A percentile compares a stretch with the other conserved stretches of the same genome.
These are phyloP conservation scores for Trichoderma brevicompactum DNA, from an alignment of 2,329 filamentous ascomycete species.

Conservation along the genomic window DNA sequence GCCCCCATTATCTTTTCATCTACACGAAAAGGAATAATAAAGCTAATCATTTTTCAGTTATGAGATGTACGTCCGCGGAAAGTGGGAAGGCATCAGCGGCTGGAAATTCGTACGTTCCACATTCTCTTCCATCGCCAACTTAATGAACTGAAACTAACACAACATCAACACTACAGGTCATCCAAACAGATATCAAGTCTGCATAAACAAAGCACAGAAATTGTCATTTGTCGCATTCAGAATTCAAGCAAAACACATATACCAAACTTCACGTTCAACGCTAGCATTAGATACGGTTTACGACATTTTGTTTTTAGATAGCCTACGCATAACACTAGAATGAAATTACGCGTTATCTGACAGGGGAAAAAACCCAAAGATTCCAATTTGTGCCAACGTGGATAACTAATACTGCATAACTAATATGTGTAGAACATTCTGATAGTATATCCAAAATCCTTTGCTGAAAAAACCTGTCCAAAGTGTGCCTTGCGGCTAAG, in stretches of 20 bases:
- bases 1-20: neutral
- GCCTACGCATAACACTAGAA: constrained; percentile 24
- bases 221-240: neutral
- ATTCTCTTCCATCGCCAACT: neutral
- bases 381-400: constrained; percentile 9
- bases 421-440: constrained; percentile 16
- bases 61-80: constrained; percentile 26
- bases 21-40: neutral
- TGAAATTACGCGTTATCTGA: constrained; percentile 24
- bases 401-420: constrained; percentile 23
- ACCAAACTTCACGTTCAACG: constrained; percentile 10
- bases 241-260: neutral
- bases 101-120: constrained; percentile 21
- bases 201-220: constrained; percentile 6
- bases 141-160: neutral
- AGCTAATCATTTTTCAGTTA: constrained; percentile 6
- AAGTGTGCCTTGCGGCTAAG: constrained; percentile 12
- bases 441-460: constrained; percentile 14
- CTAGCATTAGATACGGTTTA: constrained; percentile 24
- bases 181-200: constrained; percentile 27
- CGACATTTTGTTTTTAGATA: constrained; percentile 21
- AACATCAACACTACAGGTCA: neutral
- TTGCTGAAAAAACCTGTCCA: neutral
- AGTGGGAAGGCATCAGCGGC: constrained; percentile 25
- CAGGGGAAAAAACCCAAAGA: neutral